phyloP scores from a whole-genome alignment of 2,329 filamentous ascomycete genomes.

The Didymella segeticola region DNA sequence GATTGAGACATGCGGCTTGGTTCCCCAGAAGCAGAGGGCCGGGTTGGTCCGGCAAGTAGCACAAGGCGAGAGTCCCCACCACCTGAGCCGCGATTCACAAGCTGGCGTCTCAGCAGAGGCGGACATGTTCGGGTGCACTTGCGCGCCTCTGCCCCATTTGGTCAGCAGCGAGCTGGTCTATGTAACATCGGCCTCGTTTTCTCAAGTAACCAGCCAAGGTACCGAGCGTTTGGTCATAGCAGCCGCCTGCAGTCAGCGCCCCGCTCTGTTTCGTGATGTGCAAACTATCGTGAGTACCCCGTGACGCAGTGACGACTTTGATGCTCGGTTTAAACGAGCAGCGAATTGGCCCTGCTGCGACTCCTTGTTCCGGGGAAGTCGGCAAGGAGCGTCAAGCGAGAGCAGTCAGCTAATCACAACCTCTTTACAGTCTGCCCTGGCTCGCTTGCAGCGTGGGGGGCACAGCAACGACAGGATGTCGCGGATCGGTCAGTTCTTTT shows the following conservation, averaged over 20 bases:
- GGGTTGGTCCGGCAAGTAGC: conserved; percentile 37
- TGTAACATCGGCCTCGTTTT: conserved; percentile 48
- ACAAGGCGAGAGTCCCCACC: conserved; percentile 39
- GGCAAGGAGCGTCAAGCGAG: conserved; percentile 38
- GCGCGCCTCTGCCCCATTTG: conserved; percentile 25
- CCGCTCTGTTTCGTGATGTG: conserved; percentile 28
- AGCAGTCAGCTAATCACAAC: conserved; percentile 22
- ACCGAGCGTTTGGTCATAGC: conserved; percentile 38
- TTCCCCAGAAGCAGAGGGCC: conserved; percentile 26
- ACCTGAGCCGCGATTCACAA: conserved; percentile 26
- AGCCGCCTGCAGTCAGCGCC: conserved; percentile 32
- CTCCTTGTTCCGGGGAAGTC: conserved; percentile 38
- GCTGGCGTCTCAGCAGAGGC: conserved; percentile 40
- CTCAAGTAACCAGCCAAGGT: conserved; percentile 38
- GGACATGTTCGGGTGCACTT: conserved; percentile 46
- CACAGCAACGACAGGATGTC: conserved; percentile 28
- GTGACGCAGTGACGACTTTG: conserved; percentile 31
- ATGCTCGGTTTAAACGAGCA: conserved; percentile 18
- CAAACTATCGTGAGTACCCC: conserved; percentile 20
- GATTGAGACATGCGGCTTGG: conserved; percentile 47
- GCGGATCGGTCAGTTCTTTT: conserved; percentile 38
- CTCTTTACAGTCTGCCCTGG: conserved; percentile 21
- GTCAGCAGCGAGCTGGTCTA: conserved; percentile 36
- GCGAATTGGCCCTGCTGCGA: conserved; percentile 1
- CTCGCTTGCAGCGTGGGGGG: conserved; percentile 39